Evolutionary conservation across 306 rosid species (phyloP).

Genomic region (Glycine latifolia): DNA sequence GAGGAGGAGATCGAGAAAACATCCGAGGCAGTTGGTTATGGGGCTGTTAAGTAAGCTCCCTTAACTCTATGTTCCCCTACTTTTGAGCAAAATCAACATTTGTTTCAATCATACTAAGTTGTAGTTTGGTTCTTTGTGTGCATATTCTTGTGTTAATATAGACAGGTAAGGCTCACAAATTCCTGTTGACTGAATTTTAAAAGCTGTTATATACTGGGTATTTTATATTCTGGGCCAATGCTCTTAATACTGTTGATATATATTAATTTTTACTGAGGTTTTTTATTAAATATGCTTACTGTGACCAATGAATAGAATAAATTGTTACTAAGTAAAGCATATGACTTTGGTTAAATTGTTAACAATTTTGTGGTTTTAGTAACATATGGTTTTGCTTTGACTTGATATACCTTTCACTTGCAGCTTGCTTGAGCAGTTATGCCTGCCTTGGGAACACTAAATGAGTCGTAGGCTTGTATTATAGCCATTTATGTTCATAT

Average conservation of each 20-base stretch:
- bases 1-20: too few species aligned
- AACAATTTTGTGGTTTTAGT: conserved; percentile 9
- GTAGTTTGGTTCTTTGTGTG: conserved; percentile 29
- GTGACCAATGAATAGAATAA: conserved; percentile 35
- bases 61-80: not conserved
- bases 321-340: conserved; percentile 9
- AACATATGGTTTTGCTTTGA: conserved; percentile 28
- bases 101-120: conserved; percentile 18
- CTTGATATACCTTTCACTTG: not conserved
- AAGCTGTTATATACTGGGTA: conserved; percentile 3
- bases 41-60: too few species aligned
- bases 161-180: not conserved
- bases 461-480: conserved; percentile 35
- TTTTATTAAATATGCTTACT: conserved; percentile 9
- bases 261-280: conserved; percentile 19
- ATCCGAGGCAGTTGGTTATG: too few species aligned
- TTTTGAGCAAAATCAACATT: conserved; percentile 11
- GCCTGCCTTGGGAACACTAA: conserved; percentile 10
- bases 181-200: not conserved
- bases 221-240: conserved; percentile 9
- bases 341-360: conserved; percentile 7
- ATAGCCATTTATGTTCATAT: conserved; percentile 6
- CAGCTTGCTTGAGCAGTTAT: conserved; percentile 1
- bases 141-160: conserved; percentile 19
- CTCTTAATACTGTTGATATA: conserved; percentile 28